These are phyloP conservation scores for Candida boleticola DNA, from an alignment of 805 yeast genomes.

Conservation along the genomic window DNA sequence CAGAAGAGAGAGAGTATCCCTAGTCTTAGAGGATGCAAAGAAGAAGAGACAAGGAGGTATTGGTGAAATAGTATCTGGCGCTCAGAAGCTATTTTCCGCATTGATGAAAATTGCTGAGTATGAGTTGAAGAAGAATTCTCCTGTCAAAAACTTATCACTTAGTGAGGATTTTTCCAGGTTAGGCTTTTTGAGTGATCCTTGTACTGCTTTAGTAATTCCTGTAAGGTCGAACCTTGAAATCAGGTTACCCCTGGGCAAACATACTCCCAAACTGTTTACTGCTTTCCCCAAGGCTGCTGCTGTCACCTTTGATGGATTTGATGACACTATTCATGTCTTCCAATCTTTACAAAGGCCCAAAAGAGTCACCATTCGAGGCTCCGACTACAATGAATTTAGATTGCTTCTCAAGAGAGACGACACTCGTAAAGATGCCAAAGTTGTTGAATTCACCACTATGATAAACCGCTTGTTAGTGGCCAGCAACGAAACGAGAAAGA, in stretches of 20 bases:
- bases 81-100: conserved; percentile 38
- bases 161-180: conserved; percentile 39
- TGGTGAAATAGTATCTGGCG: conserved; percentile 16
- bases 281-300: conserved; percentile 46
- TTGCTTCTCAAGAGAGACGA: conserved; percentile 89
- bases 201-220: conserved; percentile 64
- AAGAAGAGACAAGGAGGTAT: conserved; percentile 1
- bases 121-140: conserved; percentile 33
- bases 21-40: conserved; percentile 2
- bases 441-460: conserved; percentile 87
- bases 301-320: conserved; percentile 59
- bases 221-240: conserved; percentile 68
- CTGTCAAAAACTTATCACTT: conserved; percentile 34
- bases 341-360: conserved; percentile 86
- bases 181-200: conserved; percentile 25
- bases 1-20: conserved; percentile 26
- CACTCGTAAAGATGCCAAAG: conserved; percentile 90
- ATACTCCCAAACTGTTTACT: conserved; percentile 35
- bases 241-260: conserved; percentile 53
- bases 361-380: conserved; percentile 70
- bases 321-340: conserved; percentile 66
- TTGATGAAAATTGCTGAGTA: conserved; percentile 43
- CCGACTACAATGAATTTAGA: conserved; percentile 71
- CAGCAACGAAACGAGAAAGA: conserved; percentile 68
- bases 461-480: conserved; percentile 69